These are phyloP conservation scores for Fragilaria radians DNA, from an alignment of 108 stramenopile genomes.

Conservation along the genomic window DNA sequence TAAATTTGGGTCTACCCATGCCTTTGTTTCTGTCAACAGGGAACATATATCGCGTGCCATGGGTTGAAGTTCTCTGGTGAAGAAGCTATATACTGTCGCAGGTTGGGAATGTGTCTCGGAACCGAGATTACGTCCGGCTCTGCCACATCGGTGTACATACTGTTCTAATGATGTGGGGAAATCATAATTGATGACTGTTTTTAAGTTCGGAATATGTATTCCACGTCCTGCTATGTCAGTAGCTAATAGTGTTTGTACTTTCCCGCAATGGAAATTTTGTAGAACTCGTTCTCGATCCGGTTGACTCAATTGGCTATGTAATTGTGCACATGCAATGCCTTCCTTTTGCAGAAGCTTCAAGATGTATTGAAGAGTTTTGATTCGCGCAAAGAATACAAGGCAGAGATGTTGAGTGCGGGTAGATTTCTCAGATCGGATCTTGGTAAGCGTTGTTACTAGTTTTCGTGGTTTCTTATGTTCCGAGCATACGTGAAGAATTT, in stretches of 20 bases:
- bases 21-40: constrained; percentile 42
- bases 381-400: constrained; percentile 51
- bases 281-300: constrained; percentile 41
- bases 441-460: constrained; percentile 51
- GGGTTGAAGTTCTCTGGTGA: constrained; percentile 56
- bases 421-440: constrained; percentile 28
- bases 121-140: constrained; percentile 40
- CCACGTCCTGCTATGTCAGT: constrained; percentile 97
- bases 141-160: constrained; percentile 74
- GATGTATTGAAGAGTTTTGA: constrained; percentile 59
- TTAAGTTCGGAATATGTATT: constrained; percentile 81
- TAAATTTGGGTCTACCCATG: constrained; percentile 76
- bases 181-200: constrained; percentile 91
- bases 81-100: constrained; percentile 54
- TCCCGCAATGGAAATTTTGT: constrained; percentile 43
- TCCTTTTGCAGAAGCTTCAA: constrained; percentile 51
- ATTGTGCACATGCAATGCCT: constrained; percentile 28
- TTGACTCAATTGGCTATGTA: constrained; percentile 62
- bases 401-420: constrained; percentile 16
- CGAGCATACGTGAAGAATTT: constrained; percentile 76
- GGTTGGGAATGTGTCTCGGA: not conserved
- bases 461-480: constrained; percentile 82
- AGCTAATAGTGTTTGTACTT: constrained; percentile 78
- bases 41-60: constrained; percentile 59
- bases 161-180: constrained; percentile 85